phyloP scores from a whole-genome alignment of 2,329 filamentous ascomycete species.

The Aspergillus sp. region DNA sequence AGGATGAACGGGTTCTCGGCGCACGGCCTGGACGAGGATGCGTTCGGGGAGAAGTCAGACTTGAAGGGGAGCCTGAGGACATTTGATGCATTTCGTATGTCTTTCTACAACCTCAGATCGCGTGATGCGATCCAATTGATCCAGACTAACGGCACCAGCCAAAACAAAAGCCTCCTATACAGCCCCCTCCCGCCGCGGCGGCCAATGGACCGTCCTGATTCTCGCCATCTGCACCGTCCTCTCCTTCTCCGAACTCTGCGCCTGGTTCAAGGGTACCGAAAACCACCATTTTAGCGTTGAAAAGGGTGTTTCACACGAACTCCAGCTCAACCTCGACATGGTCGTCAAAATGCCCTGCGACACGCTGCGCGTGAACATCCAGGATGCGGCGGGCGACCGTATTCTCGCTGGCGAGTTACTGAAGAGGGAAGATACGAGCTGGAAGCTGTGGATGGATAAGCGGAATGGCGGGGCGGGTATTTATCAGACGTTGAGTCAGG shows the following conservation, averaged over 20 bases:
- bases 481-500: conserved; percentile 50
- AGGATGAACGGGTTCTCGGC: conserved; percentile 74
- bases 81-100: conserved; percentile 94
- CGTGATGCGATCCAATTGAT: conserved; percentile 4
- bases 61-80: conserved; percentile 58
- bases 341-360: conserved; percentile 81
- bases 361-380: conserved; percentile 91
- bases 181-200: conserved; percentile 73
- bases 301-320: conserved; percentile 74
- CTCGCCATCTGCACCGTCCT: conserved; percentile 67
- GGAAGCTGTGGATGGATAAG: conserved; percentile 71
- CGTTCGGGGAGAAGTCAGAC: conserved; percentile 66
- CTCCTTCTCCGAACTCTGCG: conserved; percentile 66
- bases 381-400: conserved; percentile 87
- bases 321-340: conserved; percentile 95
- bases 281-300: conserved; percentile 90
- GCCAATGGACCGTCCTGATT: conserved; percentile 88
- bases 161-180: conserved; percentile 95
- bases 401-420: conserved; percentile 75
- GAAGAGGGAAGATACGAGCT: conserved; percentile 68
- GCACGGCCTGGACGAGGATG: conserved; percentile 65
- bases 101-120: neutral
- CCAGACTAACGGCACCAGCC: conserved; percentile 47
- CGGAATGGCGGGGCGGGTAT: conserved; percentile 58
- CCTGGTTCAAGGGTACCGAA: conserved; percentile 80